These are phyloP conservation scores for Hymenoscyphus occultus DNA, from an alignment of 2,329 filamentous ascomycete species.

Conservation along the genomic window DNA sequence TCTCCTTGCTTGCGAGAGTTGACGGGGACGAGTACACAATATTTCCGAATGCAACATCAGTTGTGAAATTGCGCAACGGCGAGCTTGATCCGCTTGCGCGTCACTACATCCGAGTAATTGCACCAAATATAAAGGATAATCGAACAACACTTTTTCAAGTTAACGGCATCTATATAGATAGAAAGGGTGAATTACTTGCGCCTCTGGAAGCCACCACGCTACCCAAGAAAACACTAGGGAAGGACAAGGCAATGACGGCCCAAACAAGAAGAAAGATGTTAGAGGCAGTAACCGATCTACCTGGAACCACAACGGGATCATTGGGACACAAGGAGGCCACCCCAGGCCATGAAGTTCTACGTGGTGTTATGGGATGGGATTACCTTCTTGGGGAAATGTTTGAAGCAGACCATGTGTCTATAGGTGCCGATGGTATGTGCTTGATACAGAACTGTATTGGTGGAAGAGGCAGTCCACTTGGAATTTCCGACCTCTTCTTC, in stretches of 20 bases:
- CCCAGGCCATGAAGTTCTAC: constrained; percentile 21
- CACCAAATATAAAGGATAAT: constrained; percentile 26
- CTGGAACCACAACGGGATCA: constrained; percentile 26
- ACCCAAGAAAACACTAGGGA: background rate
- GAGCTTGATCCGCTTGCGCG: constrained; percentile 18
- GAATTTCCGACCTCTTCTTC: constrained; percentile 32
- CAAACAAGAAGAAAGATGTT: constrained; percentile 26
- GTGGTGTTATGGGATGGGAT: constrained; percentile 37
- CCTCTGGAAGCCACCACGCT: background rate
- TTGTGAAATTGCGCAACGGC: constrained; percentile 20
- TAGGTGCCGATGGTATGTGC: constrained; percentile 38
- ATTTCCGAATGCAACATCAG: constrained; percentile 27
- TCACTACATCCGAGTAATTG: constrained; percentile 30
- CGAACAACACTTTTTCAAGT: constrained; percentile 27
- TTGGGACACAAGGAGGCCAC: constrained; percentile 16
- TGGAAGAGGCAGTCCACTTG: constrained; percentile 31
- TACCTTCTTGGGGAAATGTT: constrained; percentile 40
- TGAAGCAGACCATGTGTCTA: constrained; percentile 35
- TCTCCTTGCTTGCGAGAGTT: constrained; percentile 29
- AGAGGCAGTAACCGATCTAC: constrained; percentile 36
- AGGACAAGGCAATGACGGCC: background rate
- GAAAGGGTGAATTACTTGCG: constrained; percentile 24
- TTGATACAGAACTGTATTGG: constrained; percentile 36
- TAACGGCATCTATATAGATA: constrained; percentile 30
- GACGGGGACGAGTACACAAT: constrained; percentile 31